Conservation (phyloP, 257 asterid species). For the Jacaranda copaia region DNA sequence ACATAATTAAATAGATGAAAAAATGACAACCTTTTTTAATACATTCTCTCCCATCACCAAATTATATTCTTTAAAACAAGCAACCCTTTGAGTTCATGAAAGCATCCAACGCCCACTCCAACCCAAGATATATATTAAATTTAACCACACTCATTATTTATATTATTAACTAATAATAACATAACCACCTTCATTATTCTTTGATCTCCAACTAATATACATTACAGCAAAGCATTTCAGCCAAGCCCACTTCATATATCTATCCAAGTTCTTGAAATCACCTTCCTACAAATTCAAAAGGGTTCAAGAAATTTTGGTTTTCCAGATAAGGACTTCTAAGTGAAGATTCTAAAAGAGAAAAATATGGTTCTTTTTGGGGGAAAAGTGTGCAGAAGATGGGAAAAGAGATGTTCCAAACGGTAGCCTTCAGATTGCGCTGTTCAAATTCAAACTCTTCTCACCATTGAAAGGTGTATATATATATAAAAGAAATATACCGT, state of each 20-base stretch:
- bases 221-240: conserved; percentile 34
- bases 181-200: conserved; percentile 29
- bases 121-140: not conserved
- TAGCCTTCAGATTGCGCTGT: conserved; percentile 49
- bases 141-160: not conserved
- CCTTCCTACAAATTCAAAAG: conserved; percentile 19
- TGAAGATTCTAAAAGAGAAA: conserved; percentile 43
- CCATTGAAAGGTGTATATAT: conserved; percentile 51
- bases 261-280: not conserved
- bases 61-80: conserved; percentile 15
- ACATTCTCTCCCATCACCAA: conserved; percentile 35
- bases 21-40: conserved; percentile 11
- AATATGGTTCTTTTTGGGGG: conserved; percentile 34
- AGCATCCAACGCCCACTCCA: conserved; percentile 29
- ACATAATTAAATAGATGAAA: conserved; percentile 7
- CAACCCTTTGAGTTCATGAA: conserved; percentile 38
- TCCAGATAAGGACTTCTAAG: conserved; percentile 25
- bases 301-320: conserved; percentile 25
- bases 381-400: conserved; percentile 29
- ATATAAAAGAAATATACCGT: conserved; percentile 44
- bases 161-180: conserved; percentile 15
- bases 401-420: conserved; percentile 59
- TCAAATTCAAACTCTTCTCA: conserved; percentile 65
- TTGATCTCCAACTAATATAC: conserved; percentile 36
- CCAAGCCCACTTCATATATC: conserved; percentile 36